These are phyloP conservation scores for Aeschynomene evenia DNA, from an alignment of 306 rosid species.

Conservation along the genomic window DNA sequence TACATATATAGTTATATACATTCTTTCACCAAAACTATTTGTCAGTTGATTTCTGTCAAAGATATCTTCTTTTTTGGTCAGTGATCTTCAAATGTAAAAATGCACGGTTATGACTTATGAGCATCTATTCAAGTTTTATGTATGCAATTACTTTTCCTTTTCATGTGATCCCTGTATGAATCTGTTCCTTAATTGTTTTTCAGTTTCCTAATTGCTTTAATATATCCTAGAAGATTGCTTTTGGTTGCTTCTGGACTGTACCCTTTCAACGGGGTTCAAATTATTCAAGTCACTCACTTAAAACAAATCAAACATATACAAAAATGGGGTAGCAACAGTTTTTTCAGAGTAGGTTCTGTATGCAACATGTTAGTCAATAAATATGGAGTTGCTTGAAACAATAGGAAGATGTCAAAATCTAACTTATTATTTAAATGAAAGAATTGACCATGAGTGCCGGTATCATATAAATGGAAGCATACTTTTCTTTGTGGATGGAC, in stretches of 20 bases:
- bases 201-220: background rate
- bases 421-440: background rate
- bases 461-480: background rate
- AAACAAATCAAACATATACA: background rate
- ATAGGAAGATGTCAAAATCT: conserved; percentile 9
- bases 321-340: background rate
- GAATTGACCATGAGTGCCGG: background rate
- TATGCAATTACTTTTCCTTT: background rate
- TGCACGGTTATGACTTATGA: conserved; percentile 7
- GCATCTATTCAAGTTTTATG: background rate
- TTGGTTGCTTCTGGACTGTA: background rate
- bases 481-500: background rate
- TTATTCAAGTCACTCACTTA: background rate
- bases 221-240: background rate
- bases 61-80: conserved; percentile 1
- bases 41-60: background rate
- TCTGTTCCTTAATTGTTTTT: background rate
- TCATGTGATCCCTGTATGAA: background rate
- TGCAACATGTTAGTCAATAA: background rate
- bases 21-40: background rate
- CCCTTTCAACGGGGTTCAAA: background rate
- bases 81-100: background rate
- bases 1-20: background rate
- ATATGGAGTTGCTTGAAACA: background rate
- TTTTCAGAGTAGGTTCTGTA: background rate